These are phyloP conservation scores for Fistulifera pelliculosa DNA, from an alignment of 108 stramenopile genomes.

Conservation along the genomic window DNA sequence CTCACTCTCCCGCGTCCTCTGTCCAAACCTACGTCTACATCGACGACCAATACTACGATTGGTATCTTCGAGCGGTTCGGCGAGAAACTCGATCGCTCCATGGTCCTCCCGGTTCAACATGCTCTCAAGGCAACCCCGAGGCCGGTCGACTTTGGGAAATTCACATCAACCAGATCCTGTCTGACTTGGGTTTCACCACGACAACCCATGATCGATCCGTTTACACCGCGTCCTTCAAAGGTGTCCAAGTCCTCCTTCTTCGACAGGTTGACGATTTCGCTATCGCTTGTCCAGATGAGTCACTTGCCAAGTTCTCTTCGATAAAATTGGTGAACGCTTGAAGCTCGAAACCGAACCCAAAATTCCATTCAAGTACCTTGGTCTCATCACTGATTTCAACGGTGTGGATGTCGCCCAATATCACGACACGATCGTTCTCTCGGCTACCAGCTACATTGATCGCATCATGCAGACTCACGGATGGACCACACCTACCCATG, in stretches of 20 bases:
- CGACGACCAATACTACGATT: not conserved
- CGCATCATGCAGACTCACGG: constrained; percentile 20
- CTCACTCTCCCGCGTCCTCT: constrained; percentile 10
- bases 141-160: constrained; percentile 14
- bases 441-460: constrained; percentile 20
- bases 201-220: constrained; percentile 23
- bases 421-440: constrained; percentile 18
- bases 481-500: constrained; percentile 9
- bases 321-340: not conserved
- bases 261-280: constrained; percentile 47
- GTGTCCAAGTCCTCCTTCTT: constrained; percentile 14
- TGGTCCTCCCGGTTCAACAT: constrained; percentile 11
- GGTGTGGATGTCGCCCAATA: constrained; percentile 27
- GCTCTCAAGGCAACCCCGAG: constrained; percentile 22
- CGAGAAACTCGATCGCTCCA: not conserved
- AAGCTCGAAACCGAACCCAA: constrained; percentile 2
- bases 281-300: constrained; percentile 3
- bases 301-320: not conserved
- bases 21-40: constrained; percentile 3
- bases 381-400: constrained; percentile 20
- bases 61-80: too few species aligned
- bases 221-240: constrained; percentile 10
- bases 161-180: constrained; percentile 2
- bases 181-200: constrained; percentile 1
- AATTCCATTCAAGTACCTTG: constrained; percentile 4